Evolutionary conservation across 2,329 filamentous ascomycete genomes (phyloP).

Genomic region (Botrytis medusae): DNA sequence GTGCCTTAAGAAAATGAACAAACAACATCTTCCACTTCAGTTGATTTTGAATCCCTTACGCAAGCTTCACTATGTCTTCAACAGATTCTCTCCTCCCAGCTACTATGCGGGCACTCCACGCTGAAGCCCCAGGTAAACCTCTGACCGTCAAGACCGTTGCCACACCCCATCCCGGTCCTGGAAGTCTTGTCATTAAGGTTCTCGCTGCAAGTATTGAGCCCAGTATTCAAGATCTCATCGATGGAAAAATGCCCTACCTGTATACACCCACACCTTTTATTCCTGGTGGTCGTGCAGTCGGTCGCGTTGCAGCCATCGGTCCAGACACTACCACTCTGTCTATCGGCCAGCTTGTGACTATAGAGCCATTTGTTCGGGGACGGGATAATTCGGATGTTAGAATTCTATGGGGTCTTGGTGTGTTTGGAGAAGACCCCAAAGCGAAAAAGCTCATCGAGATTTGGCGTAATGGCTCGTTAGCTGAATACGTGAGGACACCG

Average conservation of each 20-base stretch:
- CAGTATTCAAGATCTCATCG: slow-evolving; percentile 44
- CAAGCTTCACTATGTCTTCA: not conserved
- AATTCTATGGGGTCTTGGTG: slow-evolving; percentile 39
- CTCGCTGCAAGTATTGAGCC: slow-evolving; percentile 41
- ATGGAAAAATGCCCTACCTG: slow-evolving; percentile 38
- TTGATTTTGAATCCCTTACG: not conserved
- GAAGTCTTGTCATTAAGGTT: slow-evolving; percentile 45
- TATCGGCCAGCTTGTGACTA: slow-evolving; percentile 41
- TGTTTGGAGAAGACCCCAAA: slow-evolving; percentile 32
- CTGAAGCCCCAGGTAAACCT: slow-evolving; percentile 23
- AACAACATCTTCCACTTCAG: too few species aligned
- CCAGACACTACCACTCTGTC: slow-evolving; percentile 39
- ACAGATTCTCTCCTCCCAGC: not conserved
- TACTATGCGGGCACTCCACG: not conserved
- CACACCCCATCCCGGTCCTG: slow-evolving; percentile 39
- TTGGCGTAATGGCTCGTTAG: slow-evolving; percentile 41
- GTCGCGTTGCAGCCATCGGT: slow-evolving; percentile 39
- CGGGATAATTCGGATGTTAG: slow-evolving; percentile 40
- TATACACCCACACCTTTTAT: slow-evolving; percentile 37
- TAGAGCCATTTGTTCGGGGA: slow-evolving; percentile 40
- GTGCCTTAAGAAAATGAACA: not conserved
- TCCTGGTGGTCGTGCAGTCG: slow-evolving; percentile 39
- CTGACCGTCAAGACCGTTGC: slow-evolving; percentile 37
- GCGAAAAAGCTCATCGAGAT: slow-evolving; percentile 37
- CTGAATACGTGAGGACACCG: slow-evolving; percentile 42